Evolutionary conservation across 1,284 basidiomycete genomes (phyloP).

Genomic region (Puccinia horiana): DNA sequence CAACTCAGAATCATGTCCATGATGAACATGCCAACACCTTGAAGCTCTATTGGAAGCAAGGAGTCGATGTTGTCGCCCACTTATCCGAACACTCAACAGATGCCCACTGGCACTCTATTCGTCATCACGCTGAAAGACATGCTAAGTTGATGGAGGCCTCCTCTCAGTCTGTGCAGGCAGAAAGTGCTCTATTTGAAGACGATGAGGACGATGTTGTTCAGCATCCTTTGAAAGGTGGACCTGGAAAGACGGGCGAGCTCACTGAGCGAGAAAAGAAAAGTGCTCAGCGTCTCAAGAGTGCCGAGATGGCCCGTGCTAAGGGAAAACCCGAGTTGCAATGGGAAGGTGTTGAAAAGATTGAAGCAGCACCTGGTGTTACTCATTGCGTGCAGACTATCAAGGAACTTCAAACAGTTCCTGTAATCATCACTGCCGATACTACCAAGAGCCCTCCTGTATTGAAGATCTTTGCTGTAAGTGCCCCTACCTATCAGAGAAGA

Average conservation of each 20-base stretch:
- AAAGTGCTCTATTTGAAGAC: slow-evolving; percentile 83
- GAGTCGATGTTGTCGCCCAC: slow-evolving; percentile 82
- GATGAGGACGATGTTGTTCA: slow-evolving; percentile 65
- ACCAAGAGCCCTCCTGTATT: slow-evolving; percentile 47
- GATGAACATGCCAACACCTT: slow-evolving; percentile 88
- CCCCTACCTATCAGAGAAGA: too few species aligned
- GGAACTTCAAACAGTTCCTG: slow-evolving; percentile 45
- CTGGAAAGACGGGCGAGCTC: neutral
- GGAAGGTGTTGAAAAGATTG: slow-evolving; percentile 46
- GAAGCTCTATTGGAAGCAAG: slow-evolving; percentile 70
- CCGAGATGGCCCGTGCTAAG: slow-evolving; percentile 35
- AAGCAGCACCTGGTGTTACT: slow-evolving; percentile 46
- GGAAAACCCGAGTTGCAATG: slow-evolving; percentile 29
- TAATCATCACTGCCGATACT: slow-evolving; percentile 48
- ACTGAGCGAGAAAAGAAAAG: slow-evolving; percentile 41
- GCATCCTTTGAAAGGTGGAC: slow-evolving; percentile 32
- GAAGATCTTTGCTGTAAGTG: slow-evolving; percentile 48
- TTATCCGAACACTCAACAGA: slow-evolving; percentile 85
- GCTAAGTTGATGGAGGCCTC: slow-evolving; percentile 74
- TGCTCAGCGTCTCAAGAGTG: slow-evolving; percentile 39
- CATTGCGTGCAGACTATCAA: slow-evolving; percentile 46
- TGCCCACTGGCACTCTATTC: slow-evolving; percentile 79
- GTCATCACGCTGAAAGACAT: slow-evolving; percentile 79
- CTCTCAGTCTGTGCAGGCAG: slow-evolving; percentile 75
- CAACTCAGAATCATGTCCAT: slow-evolving; percentile 77